Percentiles rank a stretch among this genome's conserved stretches.
Conservation (phyloP, 208 protist genomes). For the Ichthyophonus hoferi region DNA sequence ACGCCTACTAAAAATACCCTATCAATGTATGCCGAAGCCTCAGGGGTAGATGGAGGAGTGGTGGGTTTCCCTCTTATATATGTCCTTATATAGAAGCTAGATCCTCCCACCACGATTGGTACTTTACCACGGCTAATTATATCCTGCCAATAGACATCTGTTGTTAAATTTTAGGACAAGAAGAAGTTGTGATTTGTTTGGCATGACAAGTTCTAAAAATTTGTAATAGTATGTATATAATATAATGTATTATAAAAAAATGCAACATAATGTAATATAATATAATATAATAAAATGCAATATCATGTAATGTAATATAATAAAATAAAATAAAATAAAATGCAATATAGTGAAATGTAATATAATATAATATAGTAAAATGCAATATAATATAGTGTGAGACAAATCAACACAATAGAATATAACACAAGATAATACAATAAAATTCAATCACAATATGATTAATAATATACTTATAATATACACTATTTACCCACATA, state of each 20-base stretch:
- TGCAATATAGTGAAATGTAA: too few relatives aligned
- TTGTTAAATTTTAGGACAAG: too few relatives aligned
- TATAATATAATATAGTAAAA: too few relatives aligned
- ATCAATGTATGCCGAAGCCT: background rate
- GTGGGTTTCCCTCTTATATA: constrained; percentile 1
- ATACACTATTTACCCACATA: background rate
- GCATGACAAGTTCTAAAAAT: too few relatives aligned
- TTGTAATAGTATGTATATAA: background rate
- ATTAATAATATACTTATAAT: background rate
- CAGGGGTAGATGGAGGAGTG: background rate
- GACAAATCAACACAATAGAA: background rate
- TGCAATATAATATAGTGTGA: background rate
- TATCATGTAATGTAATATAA: too few relatives aligned
- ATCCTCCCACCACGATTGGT: constrained; percentile 27
- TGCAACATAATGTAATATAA: too few relatives aligned
- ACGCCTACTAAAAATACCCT: background rate
- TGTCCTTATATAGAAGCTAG: constrained; percentile 10
- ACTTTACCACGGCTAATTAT: constrained; percentile 20
- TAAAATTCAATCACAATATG: too few relatives aligned
- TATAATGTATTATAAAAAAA: background rate
- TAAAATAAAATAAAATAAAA: too few relatives aligned
- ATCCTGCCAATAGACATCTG: constrained; percentile 6
- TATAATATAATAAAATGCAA: too few relatives aligned
- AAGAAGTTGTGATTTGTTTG: too few relatives aligned
- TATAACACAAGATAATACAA: too few relatives aligned